Evolutionary conservation across 768 basidiomycete species (phyloP).

Genomic region (Boletus patriciae): DNA sequence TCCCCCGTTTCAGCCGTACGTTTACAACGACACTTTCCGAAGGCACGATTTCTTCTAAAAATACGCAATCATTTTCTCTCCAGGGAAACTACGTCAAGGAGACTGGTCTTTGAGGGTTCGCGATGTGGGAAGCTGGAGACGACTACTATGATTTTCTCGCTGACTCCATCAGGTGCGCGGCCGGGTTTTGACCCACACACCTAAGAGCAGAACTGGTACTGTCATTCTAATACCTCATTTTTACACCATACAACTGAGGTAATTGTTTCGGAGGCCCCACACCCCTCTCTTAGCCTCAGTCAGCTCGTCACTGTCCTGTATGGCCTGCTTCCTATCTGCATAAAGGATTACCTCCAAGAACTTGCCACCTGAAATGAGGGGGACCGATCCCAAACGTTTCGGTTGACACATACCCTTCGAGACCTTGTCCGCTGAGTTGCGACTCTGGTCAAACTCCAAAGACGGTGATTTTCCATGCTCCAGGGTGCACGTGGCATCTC

Average conservation of each 20-base stretch:
- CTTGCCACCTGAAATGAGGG: neutral
- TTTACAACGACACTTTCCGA: conserved; percentile 31
- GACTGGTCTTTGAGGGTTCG: conserved; percentile 56
- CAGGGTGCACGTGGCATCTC: too few species aligned
- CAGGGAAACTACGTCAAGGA: conserved; percentile 61
- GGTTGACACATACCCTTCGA: neutral
- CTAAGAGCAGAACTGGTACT: too few species aligned
- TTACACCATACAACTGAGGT: neutral
- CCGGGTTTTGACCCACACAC: too few species aligned
- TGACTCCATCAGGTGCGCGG: too few species aligned
- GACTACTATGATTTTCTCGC: conserved; percentile 62
- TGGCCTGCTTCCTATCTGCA: neutral
- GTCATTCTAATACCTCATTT: too few species aligned
- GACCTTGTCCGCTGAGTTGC: neutral
- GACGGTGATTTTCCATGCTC: neutral
- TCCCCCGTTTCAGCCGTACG: conserved; percentile 49
- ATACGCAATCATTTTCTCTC: conserved; percentile 51
- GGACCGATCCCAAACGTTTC: neutral
- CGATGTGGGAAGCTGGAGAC: conserved; percentile 67
- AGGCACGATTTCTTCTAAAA: conserved; percentile 63
- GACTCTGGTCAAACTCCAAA: neutral
- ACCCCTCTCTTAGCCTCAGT: neutral
- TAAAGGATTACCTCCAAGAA: too few species aligned
- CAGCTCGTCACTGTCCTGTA: neutral
- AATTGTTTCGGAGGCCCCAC: neutral